These are phyloP conservation scores for Geranomyces variabilis DNA, from an alignment of 192 early-diverging fungal species.

Conservation along the genomic window DNA sequence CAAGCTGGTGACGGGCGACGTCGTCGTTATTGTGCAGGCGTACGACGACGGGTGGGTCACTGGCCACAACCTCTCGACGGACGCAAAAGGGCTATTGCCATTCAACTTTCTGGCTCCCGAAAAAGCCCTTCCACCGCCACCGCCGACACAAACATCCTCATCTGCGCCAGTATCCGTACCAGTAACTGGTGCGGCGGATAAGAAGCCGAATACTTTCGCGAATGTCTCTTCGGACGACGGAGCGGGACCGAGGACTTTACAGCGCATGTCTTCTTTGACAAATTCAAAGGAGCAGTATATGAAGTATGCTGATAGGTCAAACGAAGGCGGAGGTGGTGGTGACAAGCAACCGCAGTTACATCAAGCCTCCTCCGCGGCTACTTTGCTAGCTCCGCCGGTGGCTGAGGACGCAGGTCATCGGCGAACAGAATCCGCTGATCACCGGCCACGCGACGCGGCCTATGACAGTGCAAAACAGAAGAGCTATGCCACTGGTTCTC, in stretches of 20 bases:
- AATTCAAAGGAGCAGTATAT: not conserved
- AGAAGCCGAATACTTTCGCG: not conserved
- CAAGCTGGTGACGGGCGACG: not conserved
- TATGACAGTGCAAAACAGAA: no score
- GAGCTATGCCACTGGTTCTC: not conserved
- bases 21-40: conserved; percentile 10
- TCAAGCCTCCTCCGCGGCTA: no score
- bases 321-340: conserved; percentile 1
- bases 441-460: no score
- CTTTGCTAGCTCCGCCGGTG: no score
- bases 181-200: not conserved
- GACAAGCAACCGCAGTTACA: not conserved
- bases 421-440: no score
- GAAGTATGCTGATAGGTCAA: not conserved
- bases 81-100: conserved; percentile 37
- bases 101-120: conserved; percentile 40
- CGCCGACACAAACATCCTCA: not conserved
- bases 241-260: not conserved
- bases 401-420: no score
- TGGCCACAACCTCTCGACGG: conserved; percentile 37
- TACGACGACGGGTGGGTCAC: conserved; percentile 39
- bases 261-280: conserved; percentile 16
- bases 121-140: not conserved
- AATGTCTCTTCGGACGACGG: not conserved
- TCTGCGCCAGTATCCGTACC: not conserved